phyloP scores from a whole-genome alignment of 1,284 basidiomycete species.

The Ganoderma leucocontextum region DNA sequence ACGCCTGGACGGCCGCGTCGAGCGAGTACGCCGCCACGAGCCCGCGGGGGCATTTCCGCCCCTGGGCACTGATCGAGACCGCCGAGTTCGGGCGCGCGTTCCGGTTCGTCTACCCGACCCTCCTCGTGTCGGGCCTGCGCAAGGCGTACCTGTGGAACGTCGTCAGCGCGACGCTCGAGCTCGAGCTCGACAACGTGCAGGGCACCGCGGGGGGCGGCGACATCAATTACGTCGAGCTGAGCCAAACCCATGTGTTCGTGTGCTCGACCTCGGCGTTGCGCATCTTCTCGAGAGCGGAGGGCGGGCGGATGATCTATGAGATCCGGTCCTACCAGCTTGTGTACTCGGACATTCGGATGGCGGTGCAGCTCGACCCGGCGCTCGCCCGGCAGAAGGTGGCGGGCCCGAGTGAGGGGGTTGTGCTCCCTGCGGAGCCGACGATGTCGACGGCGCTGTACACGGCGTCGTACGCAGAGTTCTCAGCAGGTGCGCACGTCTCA shows the following conservation, averaged over 20 bases:
- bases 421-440: constrained; percentile 20
- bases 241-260: constrained; percentile 64
- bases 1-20: constrained; percentile 32
- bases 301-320: constrained; percentile 49
- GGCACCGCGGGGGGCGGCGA: constrained; percentile 38
- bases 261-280: constrained; percentile 59
- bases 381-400: constrained; percentile 19
- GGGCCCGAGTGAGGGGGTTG: constrained; percentile 14
- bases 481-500: constrained; percentile 18
- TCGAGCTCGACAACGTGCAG: constrained; percentile 56
- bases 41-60: constrained; percentile 58
- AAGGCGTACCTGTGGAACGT: constrained; percentile 70
- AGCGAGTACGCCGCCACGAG: constrained; percentile 9
- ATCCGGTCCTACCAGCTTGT: constrained; percentile 46
- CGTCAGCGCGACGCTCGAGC: constrained; percentile 52
- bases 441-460: constrained; percentile 24
- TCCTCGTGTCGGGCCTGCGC: constrained; percentile 56
- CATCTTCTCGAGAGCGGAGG: constrained; percentile 60
- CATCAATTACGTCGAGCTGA: constrained; percentile 74
- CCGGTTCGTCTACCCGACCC: constrained; percentile 71
- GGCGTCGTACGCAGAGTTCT: constrained; percentile 29
- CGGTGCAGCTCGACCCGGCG: constrained; percentile 24
- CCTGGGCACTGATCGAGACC: constrained; percentile 62
- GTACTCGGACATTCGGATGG: constrained; percentile 33
- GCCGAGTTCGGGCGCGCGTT: constrained; percentile 62